phyloP scores from a whole-genome alignment of 345 rosid species.

The Camelina neglecta region DNA sequence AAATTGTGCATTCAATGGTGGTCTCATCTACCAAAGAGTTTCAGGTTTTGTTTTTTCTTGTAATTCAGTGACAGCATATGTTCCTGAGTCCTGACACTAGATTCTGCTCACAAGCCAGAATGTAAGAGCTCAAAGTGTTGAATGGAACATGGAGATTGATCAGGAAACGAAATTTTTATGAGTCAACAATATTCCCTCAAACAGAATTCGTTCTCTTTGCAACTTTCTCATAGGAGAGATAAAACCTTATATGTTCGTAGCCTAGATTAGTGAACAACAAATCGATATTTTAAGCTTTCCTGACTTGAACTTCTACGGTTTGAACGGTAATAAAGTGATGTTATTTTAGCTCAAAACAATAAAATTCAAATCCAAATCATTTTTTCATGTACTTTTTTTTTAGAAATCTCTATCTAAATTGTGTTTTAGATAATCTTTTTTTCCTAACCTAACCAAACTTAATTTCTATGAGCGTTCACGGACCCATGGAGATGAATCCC shows the following conservation, averaged over 20 bases:
- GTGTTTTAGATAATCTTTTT: neutral
- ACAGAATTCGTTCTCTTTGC: neutral
- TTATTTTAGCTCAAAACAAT: neutral
- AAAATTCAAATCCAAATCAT: neutral
- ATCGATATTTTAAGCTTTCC: neutral
- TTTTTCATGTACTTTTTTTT: neutral
- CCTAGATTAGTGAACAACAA: neutral
- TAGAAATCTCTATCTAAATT: neutral
- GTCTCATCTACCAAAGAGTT: neutral
- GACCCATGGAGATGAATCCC: constrained; percentile 14
- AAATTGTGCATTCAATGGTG: neutral
- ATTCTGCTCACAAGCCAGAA: neutral
- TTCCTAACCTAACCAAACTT: neutral
- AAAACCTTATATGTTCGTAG: neutral
- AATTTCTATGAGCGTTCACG: neutral
- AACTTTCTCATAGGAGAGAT: neutral
- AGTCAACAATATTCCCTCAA: neutral
- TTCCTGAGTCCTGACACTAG: neutral
- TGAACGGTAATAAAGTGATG: too few relatives aligned
- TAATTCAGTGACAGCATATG: constrained; percentile 7
- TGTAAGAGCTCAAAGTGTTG: constrained; percentile 1
- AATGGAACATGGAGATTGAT: neutral
- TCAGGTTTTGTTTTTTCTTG: neutral
- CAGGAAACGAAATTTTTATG: neutral
- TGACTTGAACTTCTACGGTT: too few relatives aligned